Evolutionary conservation across 768 basidiomycete genomes (phyloP).

Genomic region (Vishniacozyma victoriae): DNA sequence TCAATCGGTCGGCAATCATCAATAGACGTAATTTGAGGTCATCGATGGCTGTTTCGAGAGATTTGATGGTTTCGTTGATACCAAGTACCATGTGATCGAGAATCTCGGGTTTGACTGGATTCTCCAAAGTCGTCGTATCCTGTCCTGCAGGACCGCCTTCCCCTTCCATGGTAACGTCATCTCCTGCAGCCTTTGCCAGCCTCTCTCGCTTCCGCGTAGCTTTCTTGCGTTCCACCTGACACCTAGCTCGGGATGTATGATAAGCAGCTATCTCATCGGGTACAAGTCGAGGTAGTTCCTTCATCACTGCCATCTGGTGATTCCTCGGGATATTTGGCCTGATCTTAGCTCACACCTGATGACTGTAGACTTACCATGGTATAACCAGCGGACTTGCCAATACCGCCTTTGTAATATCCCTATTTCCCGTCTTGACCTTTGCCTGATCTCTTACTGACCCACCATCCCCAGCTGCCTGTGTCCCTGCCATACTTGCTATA

Average conservation of each 20-base stretch:
- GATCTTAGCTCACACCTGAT: not conserved
- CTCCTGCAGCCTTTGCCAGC: not conserved
- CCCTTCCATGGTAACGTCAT: not conserved
- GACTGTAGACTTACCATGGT: slow-evolving; percentile 33
- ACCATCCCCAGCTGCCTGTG: too few relatives aligned
- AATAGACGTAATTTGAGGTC: slow-evolving; percentile 27
- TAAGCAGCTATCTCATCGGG: slow-evolving; percentile 30
- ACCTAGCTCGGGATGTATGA: slow-evolving; percentile 29
- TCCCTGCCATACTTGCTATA: too few relatives aligned
- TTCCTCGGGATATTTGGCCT: slow-evolving; percentile 39
- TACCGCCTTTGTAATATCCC: slow-evolving; percentile 32
- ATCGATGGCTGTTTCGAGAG: slow-evolving; percentile 33
- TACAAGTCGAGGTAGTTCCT: slow-evolving; percentile 21
- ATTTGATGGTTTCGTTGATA: slow-evolving; percentile 44
- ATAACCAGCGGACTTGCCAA: slow-evolving; percentile 30
- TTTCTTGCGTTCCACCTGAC: slow-evolving; percentile 26
- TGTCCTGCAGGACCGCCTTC: slow-evolving; percentile 1
- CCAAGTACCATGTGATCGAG: slow-evolving; percentile 37
- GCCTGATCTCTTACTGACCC: too few relatives aligned
- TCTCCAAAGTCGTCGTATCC: not conserved
- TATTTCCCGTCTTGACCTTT: slow-evolving; percentile 14
- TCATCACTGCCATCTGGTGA: slow-evolving; percentile 26
- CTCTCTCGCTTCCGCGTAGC: not conserved
- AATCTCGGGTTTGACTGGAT: slow-evolving; percentile 14
- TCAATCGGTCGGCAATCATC: slow-evolving; percentile 23